Evolutionary conservation across 225 moss, liverwort and hornwort genomes (phyloP).

Genomic region (Takakia lepidozioides): DNA sequence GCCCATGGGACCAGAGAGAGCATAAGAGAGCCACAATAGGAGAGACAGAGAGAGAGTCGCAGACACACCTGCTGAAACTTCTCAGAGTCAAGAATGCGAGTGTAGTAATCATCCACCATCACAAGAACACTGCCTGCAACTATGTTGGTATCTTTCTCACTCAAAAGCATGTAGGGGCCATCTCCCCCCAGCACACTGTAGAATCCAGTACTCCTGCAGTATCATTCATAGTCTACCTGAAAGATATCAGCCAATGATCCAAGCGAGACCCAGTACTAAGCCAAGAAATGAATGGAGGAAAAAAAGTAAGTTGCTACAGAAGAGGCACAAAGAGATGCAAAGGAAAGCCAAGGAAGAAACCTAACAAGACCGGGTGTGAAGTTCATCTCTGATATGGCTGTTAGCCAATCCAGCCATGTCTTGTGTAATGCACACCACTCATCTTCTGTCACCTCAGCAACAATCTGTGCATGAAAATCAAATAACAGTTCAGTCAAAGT

Average conservation of each 20-base stretch:
- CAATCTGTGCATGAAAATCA: slow-evolving; percentile 30
- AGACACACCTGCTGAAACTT: slow-evolving; percentile 50
- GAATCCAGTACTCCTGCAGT: slow-evolving; percentile 28
- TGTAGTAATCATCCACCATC: slow-evolving; percentile 47
- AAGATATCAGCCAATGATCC: no score
- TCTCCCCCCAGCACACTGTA: slow-evolving; percentile 52
- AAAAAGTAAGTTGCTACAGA: no score
- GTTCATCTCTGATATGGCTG: slow-evolving; percentile 21
- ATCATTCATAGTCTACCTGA: no score
- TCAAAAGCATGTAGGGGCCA: slow-evolving; percentile 21
- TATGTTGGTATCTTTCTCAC: slow-evolving; percentile 13
- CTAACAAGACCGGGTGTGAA: slow-evolving; percentile 39
- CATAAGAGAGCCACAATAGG: not conserved
- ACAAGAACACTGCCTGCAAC: slow-evolving; percentile 19
- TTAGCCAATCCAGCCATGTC: slow-evolving; percentile 49
- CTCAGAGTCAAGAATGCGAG: slow-evolving; percentile 34
- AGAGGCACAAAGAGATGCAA: not conserved
- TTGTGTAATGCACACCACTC: slow-evolving; percentile 40
- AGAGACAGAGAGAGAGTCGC: not conserved
- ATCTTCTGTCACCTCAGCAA: slow-evolving; percentile 30
- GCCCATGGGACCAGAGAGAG: no score
- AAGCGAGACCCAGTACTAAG: no score
- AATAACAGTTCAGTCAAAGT: no score
- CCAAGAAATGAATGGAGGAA: no score
- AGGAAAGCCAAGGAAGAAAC: slow-evolving; percentile 17